These are phyloP conservation scores for Priceomyces castillae DNA, from an alignment of 805 yeast species.

Conservation along the genomic window DNA sequence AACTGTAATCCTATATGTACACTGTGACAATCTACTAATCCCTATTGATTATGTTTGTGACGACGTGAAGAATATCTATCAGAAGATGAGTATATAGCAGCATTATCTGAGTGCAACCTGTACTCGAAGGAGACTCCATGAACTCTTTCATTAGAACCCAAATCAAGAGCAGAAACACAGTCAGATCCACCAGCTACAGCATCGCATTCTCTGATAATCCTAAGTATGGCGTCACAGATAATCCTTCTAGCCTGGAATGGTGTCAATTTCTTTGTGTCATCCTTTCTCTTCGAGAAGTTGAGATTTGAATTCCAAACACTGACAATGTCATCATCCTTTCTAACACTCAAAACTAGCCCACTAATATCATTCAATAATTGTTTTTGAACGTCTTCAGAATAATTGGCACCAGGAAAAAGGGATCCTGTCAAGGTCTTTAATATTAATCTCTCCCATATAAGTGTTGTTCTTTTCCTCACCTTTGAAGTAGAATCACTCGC, in stretches of 20 bases:
- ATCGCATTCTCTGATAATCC: constrained; percentile 49
- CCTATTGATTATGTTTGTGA: not conserved
- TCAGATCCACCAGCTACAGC: constrained; percentile 37
- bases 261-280: constrained; percentile 28
- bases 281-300: constrained; percentile 26
- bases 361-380: constrained; percentile 49
- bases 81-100: constrained; percentile 10
- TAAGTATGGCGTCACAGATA: constrained; percentile 45
- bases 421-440: constrained; percentile 51
- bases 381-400: constrained; percentile 33
- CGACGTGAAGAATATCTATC: constrained; percentile 8
- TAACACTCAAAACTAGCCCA: constrained; percentile 58
- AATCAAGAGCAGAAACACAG: constrained; percentile 28
- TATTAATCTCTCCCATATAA: constrained; percentile 57
- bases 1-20: not conserved
- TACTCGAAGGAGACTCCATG: constrained; percentile 47
- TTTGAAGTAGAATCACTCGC: constrained; percentile 18
- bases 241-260: constrained; percentile 45
- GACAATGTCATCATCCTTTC: constrained; percentile 58
- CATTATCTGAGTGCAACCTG: constrained; percentile 43
- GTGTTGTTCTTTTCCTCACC: constrained; percentile 33
- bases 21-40: not conserved
- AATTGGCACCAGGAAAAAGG: constrained; percentile 36
- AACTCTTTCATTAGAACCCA: constrained; percentile 40
- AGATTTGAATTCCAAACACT: constrained; percentile 61